These are phyloP conservation scores for Acanthamoeba castellanii DNA, from an alignment of 208 protist genomes.

Conservation along the genomic window DNA sequence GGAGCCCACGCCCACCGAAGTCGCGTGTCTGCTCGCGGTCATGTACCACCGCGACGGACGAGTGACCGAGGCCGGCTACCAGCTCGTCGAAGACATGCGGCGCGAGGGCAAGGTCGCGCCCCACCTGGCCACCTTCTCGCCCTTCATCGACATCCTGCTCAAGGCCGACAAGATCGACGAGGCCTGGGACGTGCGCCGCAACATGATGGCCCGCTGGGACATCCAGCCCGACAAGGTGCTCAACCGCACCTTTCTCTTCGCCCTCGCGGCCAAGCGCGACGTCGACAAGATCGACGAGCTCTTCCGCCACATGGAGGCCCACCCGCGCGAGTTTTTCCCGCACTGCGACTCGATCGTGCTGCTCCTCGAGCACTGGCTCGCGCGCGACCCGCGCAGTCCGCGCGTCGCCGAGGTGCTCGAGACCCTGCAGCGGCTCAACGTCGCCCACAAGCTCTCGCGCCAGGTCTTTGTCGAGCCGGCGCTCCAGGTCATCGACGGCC, in stretches of 20 bases:
- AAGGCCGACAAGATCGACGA: conserved; percentile 7
- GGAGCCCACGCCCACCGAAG: background rate
- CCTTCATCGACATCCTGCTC: background rate
- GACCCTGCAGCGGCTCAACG: background rate
- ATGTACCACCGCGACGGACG: background rate
- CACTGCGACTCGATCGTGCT: background rate
- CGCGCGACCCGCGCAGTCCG: background rate
- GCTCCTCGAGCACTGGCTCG: background rate
- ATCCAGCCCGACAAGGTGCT: conserved; percentile 35
- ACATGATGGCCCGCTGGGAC: background rate
- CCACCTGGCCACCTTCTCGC: background rate
- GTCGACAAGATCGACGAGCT: background rate
- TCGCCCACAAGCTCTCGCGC: background rate
- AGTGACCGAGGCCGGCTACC: background rate
- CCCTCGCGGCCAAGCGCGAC: background rate
- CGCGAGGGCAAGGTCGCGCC: background rate
- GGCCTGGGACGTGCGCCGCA: conserved; percentile 4
- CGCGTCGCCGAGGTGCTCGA: background rate
- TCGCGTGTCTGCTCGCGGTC: background rate
- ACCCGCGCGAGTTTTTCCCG: background rate
- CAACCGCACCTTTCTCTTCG: conserved; percentile 1
- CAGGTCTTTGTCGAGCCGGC: background rate
- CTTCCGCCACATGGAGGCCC: background rate
- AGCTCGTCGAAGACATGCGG: background rate
- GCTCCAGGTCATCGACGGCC: background rate